phyloP scores from a whole-genome alignment of 331 rosid species.

The Stylosanthes scabra region DNA sequence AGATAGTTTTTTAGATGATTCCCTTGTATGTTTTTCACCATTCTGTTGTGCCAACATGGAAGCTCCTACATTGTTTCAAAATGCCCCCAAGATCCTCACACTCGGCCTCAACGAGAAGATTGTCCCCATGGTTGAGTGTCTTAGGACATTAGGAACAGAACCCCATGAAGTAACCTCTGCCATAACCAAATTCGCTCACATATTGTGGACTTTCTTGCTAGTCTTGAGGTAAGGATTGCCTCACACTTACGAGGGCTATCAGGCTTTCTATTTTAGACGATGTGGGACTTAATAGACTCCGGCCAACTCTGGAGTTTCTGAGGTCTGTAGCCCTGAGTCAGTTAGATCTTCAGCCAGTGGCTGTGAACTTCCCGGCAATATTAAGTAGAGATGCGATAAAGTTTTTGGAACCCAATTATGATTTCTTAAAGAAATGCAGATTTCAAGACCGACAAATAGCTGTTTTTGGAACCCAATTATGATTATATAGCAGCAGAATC shows the following conservation, averaged over 20 bases:
- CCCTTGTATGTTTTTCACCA: too few species aligned
- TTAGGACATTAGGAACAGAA: conserved; percentile 69
- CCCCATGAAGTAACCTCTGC: conserved; percentile 80
- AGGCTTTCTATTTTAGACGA: too few species aligned
- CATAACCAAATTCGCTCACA: conserved; percentile 79
- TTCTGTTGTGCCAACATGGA: too few species aligned
- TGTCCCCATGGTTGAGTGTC: conserved; percentile 86
- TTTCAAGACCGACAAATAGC: too few species aligned
- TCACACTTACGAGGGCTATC: conserved; percentile 86
- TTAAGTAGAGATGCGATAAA: conserved; percentile 83
- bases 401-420: conserved; percentile 70
- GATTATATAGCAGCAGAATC: conserved; percentile 51
- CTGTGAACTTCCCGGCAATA: conserved; percentile 72
- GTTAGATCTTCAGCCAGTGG: conserved; percentile 69
- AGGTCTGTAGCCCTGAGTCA: conserved; percentile 66
- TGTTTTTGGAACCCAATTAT: too few species aligned
- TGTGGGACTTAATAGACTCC: conserved; percentile 76
- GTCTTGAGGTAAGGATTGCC: conserved; percentile 75
- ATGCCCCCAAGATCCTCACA: conserved; percentile 84
- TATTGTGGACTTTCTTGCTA: conserved; percentile 74
- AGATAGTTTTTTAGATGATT: too few species aligned
- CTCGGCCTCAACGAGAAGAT: conserved; percentile 82
- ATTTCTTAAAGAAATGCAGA: too few species aligned
- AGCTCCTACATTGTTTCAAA: conserved; percentile 77
- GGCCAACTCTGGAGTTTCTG: conserved; percentile 74